phyloP scores from a whole-genome alignment of 73 alveolate species.

The Symbiodinium pilosum region DNA sequence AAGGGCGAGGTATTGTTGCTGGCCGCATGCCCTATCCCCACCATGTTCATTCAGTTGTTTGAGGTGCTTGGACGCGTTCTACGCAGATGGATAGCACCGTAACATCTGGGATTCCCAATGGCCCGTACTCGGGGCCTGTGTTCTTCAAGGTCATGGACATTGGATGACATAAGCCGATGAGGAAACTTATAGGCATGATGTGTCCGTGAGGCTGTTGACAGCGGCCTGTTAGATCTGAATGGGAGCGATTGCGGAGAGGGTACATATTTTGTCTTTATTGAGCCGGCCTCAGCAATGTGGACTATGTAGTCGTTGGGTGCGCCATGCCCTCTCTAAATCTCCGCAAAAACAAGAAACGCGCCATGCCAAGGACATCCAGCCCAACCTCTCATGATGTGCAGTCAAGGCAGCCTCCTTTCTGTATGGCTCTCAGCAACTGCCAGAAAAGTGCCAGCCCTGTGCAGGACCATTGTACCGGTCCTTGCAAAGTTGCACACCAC shows the following conservation, averaged over 20 bases:
- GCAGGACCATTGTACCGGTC: too few relatives aligned
- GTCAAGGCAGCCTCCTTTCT: background rate
- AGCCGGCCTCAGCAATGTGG: background rate
- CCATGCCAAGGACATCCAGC: background rate
- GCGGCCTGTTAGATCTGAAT: constrained; percentile 25
- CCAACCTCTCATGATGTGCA: background rate
- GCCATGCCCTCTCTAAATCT: background rate
- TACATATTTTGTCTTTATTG: constrained; percentile 61
- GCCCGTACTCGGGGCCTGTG: constrained; percentile 68
- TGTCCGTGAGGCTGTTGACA: constrained; percentile 10
- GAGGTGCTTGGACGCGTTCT: constrained; percentile 24
- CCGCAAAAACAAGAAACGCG: too few relatives aligned
- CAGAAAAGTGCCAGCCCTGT: too few relatives aligned
- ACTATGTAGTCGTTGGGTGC: background rate
- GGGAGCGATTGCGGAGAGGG: constrained; percentile 90
- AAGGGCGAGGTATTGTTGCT: background rate
- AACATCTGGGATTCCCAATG: constrained; percentile 75
- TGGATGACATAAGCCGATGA: background rate
- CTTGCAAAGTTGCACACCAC: too few relatives aligned
- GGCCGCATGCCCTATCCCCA: background rate
- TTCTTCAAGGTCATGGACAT: constrained; percentile 29
- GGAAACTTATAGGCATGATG: background rate
- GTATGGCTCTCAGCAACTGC: too few relatives aligned
- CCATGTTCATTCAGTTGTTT: background rate
- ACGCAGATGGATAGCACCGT: constrained; percentile 62